Evolutionary conservation across 169 alveolate genomes (phyloP).

Genomic region (Fabrea salina): DNA sequence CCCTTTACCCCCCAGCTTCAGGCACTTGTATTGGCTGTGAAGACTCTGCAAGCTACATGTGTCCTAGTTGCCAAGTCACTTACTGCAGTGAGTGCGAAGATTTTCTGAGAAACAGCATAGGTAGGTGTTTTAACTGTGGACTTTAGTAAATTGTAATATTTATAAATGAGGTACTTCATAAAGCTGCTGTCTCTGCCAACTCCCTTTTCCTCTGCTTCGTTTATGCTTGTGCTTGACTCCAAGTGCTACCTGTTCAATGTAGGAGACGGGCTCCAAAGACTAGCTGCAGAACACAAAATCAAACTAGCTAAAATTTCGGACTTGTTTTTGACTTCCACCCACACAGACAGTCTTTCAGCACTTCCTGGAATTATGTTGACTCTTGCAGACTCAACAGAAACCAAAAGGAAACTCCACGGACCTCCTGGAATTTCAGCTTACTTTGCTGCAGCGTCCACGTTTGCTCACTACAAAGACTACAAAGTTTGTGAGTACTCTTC

Average conservation of each 20-base stretch:
- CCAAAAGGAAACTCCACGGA: conserved; percentile 8
- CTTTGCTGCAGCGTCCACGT: background rate
- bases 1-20: background rate
- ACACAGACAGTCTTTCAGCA: background rate
- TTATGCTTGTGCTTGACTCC: conserved; percentile 43
- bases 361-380: conserved; percentile 27
- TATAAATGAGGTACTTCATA: conserved; percentile 15
- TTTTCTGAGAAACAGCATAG: background rate
- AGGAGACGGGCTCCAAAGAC: conserved; percentile 56
- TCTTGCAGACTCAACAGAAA: background rate
- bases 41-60: background rate
- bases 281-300: conserved; percentile 44
- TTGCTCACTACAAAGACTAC: background rate
- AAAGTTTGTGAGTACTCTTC: background rate
- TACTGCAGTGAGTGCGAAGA: background rate
- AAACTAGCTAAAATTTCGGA: conserved; percentile 40
- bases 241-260: conserved; percentile 51
- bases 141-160: background rate
- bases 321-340: conserved; percentile 42
- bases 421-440: conserved; percentile 28
- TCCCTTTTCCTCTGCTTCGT: conserved; percentile 42
- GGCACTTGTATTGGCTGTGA: background rate
- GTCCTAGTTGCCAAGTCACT: background rate
- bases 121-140: background rate
- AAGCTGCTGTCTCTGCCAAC: background rate